Evolutionary conservation across 768 basidiomycete species (phyloP).

Genomic region (Mycena rosella): DNA sequence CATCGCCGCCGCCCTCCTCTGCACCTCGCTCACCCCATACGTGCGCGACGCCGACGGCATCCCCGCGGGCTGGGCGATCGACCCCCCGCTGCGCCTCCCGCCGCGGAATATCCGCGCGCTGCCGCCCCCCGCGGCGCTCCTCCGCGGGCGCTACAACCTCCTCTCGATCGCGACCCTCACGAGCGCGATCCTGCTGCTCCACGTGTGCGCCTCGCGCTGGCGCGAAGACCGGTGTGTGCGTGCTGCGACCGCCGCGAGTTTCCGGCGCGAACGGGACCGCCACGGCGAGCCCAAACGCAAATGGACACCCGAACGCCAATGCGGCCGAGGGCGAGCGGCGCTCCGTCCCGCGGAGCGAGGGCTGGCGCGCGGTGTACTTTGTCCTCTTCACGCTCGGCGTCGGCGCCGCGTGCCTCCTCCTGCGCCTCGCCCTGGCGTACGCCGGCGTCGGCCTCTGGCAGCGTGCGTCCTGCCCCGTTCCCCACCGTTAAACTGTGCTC

Average conservation of each 20-base stretch:
- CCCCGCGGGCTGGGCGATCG: slow-evolving; percentile 82
- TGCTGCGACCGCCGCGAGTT: background rate
- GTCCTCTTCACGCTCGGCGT: slow-evolving; percentile 71
- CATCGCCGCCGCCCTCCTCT: slow-evolving; percentile 77
- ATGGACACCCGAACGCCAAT: background rate
- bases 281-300: background rate
- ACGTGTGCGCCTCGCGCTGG: slow-evolving; percentile 84
- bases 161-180: slow-evolving; percentile 87
- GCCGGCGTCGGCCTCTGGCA: slow-evolving; percentile 72
- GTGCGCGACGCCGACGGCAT: slow-evolving; percentile 46
- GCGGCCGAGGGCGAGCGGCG: slow-evolving; percentile 73
- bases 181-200: slow-evolving; percentile 82
- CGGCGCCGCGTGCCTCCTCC: slow-evolving; percentile 60
- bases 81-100: slow-evolving; percentile 71
- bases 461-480: slow-evolving; percentile 59
- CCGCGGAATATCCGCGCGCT: slow-evolving; percentile 48
- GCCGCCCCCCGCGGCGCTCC: slow-evolving; percentile 65
- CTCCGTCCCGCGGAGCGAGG: slow-evolving; percentile 84
- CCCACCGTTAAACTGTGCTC: background rate
- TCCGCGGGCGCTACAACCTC: slow-evolving; percentile 79
- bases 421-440: slow-evolving; percentile 60
- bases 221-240: slow-evolving; percentile 65
- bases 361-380: slow-evolving; percentile 71
- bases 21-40: slow-evolving; percentile 52
- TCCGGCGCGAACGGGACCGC: background rate